Evolutionary conservation across 2,329 filamentous ascomycete genomes (phyloP).

Genomic region (Bipolaris zeicola): DNA sequence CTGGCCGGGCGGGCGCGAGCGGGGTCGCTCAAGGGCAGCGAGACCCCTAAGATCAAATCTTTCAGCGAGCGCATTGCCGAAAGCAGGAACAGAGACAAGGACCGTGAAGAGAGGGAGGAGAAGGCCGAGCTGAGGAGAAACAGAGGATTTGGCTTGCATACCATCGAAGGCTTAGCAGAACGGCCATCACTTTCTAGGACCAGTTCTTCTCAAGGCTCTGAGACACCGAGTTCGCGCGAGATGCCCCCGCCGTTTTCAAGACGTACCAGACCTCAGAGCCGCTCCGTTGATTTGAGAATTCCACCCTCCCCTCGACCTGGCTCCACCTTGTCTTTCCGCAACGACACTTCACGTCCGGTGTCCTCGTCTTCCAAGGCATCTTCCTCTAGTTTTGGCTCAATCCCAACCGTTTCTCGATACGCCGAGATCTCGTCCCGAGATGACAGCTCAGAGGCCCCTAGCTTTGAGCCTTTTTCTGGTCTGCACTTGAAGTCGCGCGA

Average conservation of each 20-base stretch:
- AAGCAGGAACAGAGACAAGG: slow-evolving; percentile 56
- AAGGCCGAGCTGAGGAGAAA: slow-evolving; percentile 52
- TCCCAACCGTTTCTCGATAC: slow-evolving; percentile 35
- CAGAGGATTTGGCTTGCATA: slow-evolving; percentile 47
- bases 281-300: slow-evolving; percentile 20
- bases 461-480: slow-evolving; percentile 81
- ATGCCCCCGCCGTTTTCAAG: slow-evolving; percentile 20
- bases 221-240: slow-evolving; percentile 26
- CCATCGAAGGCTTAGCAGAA: slow-evolving; percentile 34
- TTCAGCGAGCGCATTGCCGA: slow-evolving; percentile 89
- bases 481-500: slow-evolving; percentile 83
- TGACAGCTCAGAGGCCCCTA: slow-evolving; percentile 57
- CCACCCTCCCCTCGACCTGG: slow-evolving; percentile 24
- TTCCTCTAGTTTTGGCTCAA: slow-evolving; percentile 26
- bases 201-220: slow-evolving; percentile 35
- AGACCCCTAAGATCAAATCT: slow-evolving; percentile 54
- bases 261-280: slow-evolving; percentile 26
- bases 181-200: slow-evolving; percentile 31
- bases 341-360: slow-evolving; percentile 26
- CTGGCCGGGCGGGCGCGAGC: slow-evolving; percentile 23
- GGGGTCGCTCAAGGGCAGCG: slow-evolving; percentile 51
- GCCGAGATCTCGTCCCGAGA: slow-evolving; percentile 39
- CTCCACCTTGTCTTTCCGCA: slow-evolving; percentile 30
- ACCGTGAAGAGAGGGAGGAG: slow-evolving; percentile 52
- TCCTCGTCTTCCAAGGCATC: slow-evolving; percentile 32